Evolutionary conservation across 306 rosid genomes (phyloP).

Genomic region (apple (Malus domestica)): ASM211411v1 NC_041790.1:14858001-14858500

Average conservation of each 20-base stretch:
- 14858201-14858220: conserved; percentile 16
- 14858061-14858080: background rate
- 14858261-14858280: background rate
- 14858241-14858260: conserved; percentile 24
- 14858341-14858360: conserved; percentile 36
- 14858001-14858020: conserved; percentile 26
- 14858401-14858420: conserved; percentile 78
- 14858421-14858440: conserved; percentile 96
- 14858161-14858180: background rate
- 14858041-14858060: background rate
- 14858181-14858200: conserved; percentile 31
- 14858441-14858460: conserved; percentile 52
- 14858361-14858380: conserved; percentile 27
- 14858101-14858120: background rate
- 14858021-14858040: conserved; percentile 5
- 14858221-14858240: background rate
- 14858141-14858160: conserved; percentile 5
- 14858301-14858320: conserved; percentile 39
- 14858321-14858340: conserved; percentile 62
- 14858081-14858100: conserved; percentile 25
- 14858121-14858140: background rate
- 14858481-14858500: conserved; percentile 45
- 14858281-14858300: conserved; percentile 12
- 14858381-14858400: conserved; percentile 88
- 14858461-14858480: conserved; percentile 31